These are phyloP conservation scores for Rhodofomes roseus DNA, from an alignment of 1,284 basidiomycete genomes.

Conservation along the genomic window DNA sequence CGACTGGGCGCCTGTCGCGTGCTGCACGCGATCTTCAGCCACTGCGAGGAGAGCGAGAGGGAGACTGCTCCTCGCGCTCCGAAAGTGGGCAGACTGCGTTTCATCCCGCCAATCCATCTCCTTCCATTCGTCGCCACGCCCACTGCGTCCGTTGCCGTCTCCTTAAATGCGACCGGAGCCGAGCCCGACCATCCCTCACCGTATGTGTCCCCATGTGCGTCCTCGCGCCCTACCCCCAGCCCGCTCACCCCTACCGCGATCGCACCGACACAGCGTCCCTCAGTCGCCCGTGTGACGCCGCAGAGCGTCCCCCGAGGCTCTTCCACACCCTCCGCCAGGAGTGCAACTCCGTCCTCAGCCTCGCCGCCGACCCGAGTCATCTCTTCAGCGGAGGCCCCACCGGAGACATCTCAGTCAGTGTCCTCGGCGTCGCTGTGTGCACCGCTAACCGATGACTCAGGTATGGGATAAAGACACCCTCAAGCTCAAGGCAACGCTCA, in stretches of 20 bases:
- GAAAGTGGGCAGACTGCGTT: not conserved
- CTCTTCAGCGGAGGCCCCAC: slow-evolving; percentile 87
- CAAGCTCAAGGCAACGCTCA: slow-evolving; percentile 66
- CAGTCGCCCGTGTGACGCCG: slow-evolving; percentile 15
- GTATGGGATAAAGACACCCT: slow-evolving; percentile 81
- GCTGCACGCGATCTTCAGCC: not conserved
- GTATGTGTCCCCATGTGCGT: slow-evolving; percentile 18
- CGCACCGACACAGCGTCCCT: slow-evolving; percentile 21
- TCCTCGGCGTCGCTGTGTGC: not conserved
- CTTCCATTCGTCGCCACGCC: slow-evolving; percentile 1
- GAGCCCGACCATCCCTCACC: slow-evolving; percentile 18
- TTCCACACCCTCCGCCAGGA: slow-evolving; percentile 69
- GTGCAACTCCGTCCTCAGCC: slow-evolving; percentile 68
- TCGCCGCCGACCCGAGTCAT: slow-evolving; percentile 68
- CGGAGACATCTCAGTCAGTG: slow-evolving; percentile 66
- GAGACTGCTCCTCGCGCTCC: too few species aligned
- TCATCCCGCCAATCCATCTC: slow-evolving; percentile 6
- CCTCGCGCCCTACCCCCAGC: slow-evolving; percentile 8
- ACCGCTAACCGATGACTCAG: slow-evolving; percentile 35
- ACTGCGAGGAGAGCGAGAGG: too few species aligned
- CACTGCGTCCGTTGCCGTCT: not conserved
- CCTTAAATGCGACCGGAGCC: slow-evolving; percentile 4
- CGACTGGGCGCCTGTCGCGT: not conserved
- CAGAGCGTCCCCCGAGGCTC: slow-evolving; percentile 27
- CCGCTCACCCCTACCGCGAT: not conserved